A percentile compares a stretch with the other conserved stretches of the same genome.
Evolutionary conservation across 306 rosid species (phyloP).

Genomic region (Lotus japonicus): DNA sequence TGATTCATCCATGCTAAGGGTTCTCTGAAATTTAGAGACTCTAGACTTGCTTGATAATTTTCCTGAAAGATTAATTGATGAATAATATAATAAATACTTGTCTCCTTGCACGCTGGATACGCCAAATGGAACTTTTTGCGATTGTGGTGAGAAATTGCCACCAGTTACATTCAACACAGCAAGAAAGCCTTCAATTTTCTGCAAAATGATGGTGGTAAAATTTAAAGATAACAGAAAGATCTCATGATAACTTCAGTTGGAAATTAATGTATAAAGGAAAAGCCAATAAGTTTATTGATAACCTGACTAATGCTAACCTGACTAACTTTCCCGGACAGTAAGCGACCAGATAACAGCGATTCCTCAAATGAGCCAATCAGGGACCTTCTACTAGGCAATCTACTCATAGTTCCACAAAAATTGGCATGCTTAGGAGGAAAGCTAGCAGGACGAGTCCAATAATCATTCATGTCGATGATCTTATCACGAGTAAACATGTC

Average conservation of each 20-base stretch:
- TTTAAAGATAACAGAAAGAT: neutral
- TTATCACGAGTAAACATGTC: conserved; percentile 30
- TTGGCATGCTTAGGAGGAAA: conserved; percentile 35
- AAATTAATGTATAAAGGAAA: conserved; percentile 10
- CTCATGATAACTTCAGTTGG: neutral
- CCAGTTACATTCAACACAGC: conserved; percentile 70
- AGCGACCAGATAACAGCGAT: conserved; percentile 72
- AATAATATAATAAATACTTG: conserved; percentile 59
- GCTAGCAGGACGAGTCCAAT: conserved; percentile 33
- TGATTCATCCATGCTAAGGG: conserved; percentile 51
- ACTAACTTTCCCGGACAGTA: conserved; percentile 46
- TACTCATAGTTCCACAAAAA: conserved; percentile 26
- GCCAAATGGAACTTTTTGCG: conserved; percentile 72
- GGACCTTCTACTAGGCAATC: conserved; percentile 52
- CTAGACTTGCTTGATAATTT: conserved; percentile 44
- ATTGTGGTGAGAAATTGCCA: conserved; percentile 62
- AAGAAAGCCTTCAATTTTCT: conserved; percentile 87
- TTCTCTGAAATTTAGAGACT: conserved; percentile 54
- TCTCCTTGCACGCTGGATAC: conserved; percentile 81
- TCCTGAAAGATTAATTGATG: conserved; percentile 53
- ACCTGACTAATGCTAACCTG: conserved; percentile 47
- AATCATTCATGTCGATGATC: conserved; percentile 24
- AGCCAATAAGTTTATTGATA: too few relatives aligned
- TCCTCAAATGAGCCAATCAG: conserved; percentile 89
- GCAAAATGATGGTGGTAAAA: conserved; percentile 15